These are phyloP conservation scores for Allantophomopsis cytisporea DNA, from an alignment of 2,329 filamentous ascomycete species.

Conservation along the genomic window DNA sequence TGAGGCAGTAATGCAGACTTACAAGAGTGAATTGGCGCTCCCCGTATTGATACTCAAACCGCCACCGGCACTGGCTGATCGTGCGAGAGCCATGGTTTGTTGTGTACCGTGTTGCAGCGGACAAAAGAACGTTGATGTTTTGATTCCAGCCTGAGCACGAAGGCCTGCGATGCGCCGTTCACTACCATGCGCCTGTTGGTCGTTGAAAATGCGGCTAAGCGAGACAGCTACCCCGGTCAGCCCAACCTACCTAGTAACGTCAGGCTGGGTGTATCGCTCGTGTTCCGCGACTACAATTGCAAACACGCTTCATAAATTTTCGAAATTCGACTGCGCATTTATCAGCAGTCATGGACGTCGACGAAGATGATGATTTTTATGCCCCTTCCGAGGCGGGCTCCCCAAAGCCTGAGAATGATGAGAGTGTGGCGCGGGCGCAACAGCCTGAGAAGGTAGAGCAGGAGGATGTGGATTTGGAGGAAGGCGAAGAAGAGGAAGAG, in stretches of 20 bases:
- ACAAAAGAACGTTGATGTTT: constrained; percentile 1
- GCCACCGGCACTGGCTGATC: constrained; percentile 44
- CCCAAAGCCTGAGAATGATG: constrained; percentile 5
- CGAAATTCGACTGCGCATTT: not conserved
- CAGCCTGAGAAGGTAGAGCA: constrained; percentile 20
- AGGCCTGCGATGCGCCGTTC: not conserved
- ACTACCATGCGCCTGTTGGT: not conserved
- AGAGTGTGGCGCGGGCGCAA: constrained; percentile 8
- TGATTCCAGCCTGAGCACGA: not conserved
- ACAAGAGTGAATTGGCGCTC: constrained; percentile 43
- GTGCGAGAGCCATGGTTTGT: constrained; percentile 21
- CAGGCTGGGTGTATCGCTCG: too few species aligned
- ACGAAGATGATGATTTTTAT: constrained; percentile 57
- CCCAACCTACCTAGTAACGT: not conserved
- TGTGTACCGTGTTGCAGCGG: not conserved
- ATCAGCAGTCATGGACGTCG: constrained; percentile 41
- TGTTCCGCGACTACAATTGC: not conserved
- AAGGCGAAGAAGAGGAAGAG: constrained; percentile 50
- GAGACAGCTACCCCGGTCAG: constrained; percentile 3
- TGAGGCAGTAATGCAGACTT: constrained; percentile 13
- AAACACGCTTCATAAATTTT: not conserved
- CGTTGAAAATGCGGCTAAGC: constrained; percentile 1
- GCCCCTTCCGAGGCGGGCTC: constrained; percentile 39
- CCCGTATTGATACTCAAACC: constrained; percentile 51
- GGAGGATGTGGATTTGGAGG: constrained; percentile 41